Evolutionary conservation across 371 early-diverging fungal species (phyloP), one percentile per base, ranked within the genome.

Genomic region (Mucor lusitanicus): DNA sequence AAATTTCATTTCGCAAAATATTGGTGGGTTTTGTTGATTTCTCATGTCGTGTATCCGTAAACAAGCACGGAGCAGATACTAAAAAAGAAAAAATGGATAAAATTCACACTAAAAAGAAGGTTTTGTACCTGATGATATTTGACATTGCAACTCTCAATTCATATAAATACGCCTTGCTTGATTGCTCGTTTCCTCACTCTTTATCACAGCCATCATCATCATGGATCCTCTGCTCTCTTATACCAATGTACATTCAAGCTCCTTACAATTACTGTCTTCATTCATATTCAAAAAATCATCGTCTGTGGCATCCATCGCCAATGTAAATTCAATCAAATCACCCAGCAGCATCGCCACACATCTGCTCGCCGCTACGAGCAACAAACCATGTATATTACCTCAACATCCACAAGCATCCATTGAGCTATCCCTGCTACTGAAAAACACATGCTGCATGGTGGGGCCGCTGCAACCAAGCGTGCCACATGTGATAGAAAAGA

Each of bases 231-330:
- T 69, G 61, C 61, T 53, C 27, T 61, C 61, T 32, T 61, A 54
- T 37, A 64, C 35, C 33, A 65, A 69, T 69, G 57, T 65, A 65
- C 65, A 69, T 69, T 64, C 54, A n/a, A 50, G 50, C 13, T 61
- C 64, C 15, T 33, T 61, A 13, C 64, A 64, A 35, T 27, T 60
- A 35, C 27, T 69, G 42, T 64, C 33, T 27, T 64, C 59, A n/a
- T 61, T 23, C 46, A 59, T 61, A 53, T 57, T 67, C 23, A 59
- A 21, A 44, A 42, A 55, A 42, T 44, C 23, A 3, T 33, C 56
- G 6, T 32, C 33, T 9, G 33, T 56, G 56, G 32, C 56, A 15
- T 53, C 33, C 6, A 32, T 56, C 32, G n/a, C 32, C 23, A 46
- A 25, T 33, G 57, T 32, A 62, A 46, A 53, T 27, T 4, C 53